Conservation (phyloP, 202 grass and related monocot species). For the Eragrostis tef region DNA sequence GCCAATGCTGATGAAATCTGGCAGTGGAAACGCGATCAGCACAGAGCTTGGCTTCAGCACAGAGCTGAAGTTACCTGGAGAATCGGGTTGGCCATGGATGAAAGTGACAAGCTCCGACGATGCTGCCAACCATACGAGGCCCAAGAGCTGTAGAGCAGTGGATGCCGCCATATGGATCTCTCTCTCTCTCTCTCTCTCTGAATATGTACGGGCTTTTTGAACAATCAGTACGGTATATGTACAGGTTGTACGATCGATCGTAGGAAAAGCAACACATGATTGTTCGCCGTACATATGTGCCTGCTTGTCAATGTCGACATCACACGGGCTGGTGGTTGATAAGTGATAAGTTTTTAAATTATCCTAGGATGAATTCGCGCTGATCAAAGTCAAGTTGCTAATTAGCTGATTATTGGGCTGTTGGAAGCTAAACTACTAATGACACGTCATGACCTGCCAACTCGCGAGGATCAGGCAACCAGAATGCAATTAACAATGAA, state of each 20-base stretch:
- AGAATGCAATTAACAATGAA: not conserved
- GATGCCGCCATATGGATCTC: not conserved
- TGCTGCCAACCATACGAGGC: not conserved
- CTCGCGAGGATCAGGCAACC: not conserved
- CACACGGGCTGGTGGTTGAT: not conserved
- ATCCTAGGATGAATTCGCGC: not conserved
- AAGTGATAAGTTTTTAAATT: not conserved
- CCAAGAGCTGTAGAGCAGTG: not conserved
- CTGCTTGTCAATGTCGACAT: too few relatives aligned
- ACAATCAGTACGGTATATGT: not conserved
- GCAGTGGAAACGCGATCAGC: not conserved
- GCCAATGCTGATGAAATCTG: slow-evolving; percentile 68
- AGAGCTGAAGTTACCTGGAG: slow-evolving; percentile 6
- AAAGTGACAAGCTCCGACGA: not conserved
- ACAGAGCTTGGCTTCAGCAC: not conserved
- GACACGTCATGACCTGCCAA: not conserved
- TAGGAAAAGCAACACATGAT: too few relatives aligned
- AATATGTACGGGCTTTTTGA: not conserved
- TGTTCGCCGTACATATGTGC: too few relatives aligned
- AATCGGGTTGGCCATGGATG: slow-evolving; percentile 13
- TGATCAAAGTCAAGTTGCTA: not conserved
- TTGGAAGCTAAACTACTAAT: not conserved
- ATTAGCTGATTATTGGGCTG: not conserved
- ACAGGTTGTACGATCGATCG: not conserved
- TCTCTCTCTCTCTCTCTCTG: not conserved